These are phyloP conservation scores for Coprinellus aureogranulatus DNA, from an alignment of 768 basidiomycete species.

Conservation along the genomic window DNA sequence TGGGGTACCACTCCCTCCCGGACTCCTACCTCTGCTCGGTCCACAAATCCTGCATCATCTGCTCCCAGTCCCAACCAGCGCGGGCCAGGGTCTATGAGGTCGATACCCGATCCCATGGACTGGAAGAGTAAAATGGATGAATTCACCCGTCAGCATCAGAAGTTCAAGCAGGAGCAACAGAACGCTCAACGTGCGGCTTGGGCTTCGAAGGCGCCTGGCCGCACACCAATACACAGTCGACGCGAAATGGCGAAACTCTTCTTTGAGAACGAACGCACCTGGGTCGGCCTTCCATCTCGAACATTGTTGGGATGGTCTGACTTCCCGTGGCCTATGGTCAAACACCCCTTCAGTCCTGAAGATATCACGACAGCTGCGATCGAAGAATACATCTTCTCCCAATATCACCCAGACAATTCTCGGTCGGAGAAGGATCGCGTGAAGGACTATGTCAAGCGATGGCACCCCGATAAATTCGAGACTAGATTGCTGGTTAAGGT, in stretches of 20 bases:
- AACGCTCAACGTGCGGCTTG: constrained; percentile 50
- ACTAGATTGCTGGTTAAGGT: constrained; percentile 66
- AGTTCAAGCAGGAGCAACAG: constrained; percentile 68
- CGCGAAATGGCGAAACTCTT: constrained; percentile 55
- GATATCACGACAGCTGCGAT: constrained; percentile 59
- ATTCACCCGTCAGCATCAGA: constrained; percentile 60
- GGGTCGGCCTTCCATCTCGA: constrained; percentile 46
- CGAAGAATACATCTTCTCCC: constrained; percentile 59
- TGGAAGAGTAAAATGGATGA: constrained; percentile 65
- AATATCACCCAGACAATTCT: constrained; percentile 52
- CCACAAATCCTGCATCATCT: constrained; percentile 25
- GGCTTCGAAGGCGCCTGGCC: constrained; percentile 49
- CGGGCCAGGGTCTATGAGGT: constrained; percentile 32
- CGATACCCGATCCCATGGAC: constrained; percentile 35
- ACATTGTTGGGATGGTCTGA: constrained; percentile 56
- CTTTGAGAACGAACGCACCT: constrained; percentile 60
- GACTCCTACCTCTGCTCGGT: constrained; percentile 20
- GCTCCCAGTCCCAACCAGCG: constrained; percentile 26
- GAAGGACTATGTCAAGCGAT: constrained; percentile 69
- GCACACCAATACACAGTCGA: constrained; percentile 52
- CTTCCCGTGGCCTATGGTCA: constrained; percentile 76
- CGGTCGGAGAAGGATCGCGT: constrained; percentile 66
- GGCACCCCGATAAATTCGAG: constrained; percentile 85
- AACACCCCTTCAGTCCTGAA: constrained; percentile 52
- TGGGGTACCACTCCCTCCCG: constrained; percentile 23